Base-by-base conservation (phyloP, 2,329 filamentous ascomycete species). In the Chrysoporthe austroafricana region DNA sequence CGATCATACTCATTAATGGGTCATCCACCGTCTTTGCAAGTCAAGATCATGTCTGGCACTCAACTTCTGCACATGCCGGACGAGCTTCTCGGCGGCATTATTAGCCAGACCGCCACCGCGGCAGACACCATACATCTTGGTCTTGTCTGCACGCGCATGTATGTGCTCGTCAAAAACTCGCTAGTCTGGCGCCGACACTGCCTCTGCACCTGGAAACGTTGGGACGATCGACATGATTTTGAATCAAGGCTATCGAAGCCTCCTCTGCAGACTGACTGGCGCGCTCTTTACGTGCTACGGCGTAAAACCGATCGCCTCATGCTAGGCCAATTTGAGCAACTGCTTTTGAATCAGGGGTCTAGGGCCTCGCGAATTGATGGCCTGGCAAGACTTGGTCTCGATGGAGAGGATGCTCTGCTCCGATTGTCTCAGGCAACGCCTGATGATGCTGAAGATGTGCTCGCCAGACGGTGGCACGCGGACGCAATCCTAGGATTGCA, bases 131-230 rank as follows among this genome's bases (percentile, higher is more conserved):
- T 84, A 50, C 77, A 81, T 4, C 77, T 89, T 48, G 83, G 85
- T 71, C 77, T 78, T 61, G 83, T 85, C 21, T 86, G 81, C 71
- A 81, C 79, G 68, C 80, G 81, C 69, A 80, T 88, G 69, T 78
- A 82, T 72, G 78, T 79, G 68, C 78, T 88, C 70, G 81, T 83
- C 32, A 82, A 83, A 69, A 83, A 85, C 58, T 85, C 86, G 34
- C 76, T 87, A 39, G 77, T 90, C 73, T 91, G 89, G 89, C 85
- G 86, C 50, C 76, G 82, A 69, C 84, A 88, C 71, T 91, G 89
- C 74, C 74, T 79, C 6, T 74, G 80, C 14, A 69, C 63, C 63
- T 91, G 87, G 77, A 80, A 76, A 50, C 85, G 82, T 72, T 91
- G 89, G 89, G 81, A 86, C 65, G 72, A 76, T 4, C 75, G 74